These are phyloP conservation scores for Dothidotthia symphoricarpi DNA, from an alignment of 2,329 filamentous ascomycete species.

Conservation along the genomic window DNA sequence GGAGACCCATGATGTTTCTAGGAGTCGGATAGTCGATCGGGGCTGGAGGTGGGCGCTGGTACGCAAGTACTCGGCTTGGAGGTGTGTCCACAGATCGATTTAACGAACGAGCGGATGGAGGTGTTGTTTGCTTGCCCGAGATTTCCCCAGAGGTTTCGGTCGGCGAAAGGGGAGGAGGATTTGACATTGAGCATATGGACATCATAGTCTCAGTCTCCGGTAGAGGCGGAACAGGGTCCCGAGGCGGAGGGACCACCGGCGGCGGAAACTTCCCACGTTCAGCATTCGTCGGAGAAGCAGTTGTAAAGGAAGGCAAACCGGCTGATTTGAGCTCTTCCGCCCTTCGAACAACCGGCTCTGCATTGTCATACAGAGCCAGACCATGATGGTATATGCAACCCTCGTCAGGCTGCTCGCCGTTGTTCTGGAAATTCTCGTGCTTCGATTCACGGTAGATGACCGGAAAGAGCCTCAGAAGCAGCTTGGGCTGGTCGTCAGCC, in stretches of 20 bases:
- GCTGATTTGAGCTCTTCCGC: slow-evolving; percentile 39
- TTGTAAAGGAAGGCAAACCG: slow-evolving; percentile 40
- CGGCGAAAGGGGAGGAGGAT: slow-evolving; percentile 15
- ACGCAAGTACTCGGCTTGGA: slow-evolving; percentile 17
- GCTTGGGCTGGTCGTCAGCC: slow-evolving; percentile 39
- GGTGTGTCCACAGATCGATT: slow-evolving; percentile 15
- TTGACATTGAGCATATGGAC: slow-evolving; percentile 13
- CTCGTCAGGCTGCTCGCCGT: slow-evolving; percentile 46
- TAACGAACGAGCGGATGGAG: slow-evolving; percentile 21
- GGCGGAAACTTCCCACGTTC: slow-evolving; percentile 40
- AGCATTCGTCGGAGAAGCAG: slow-evolving; percentile 39
- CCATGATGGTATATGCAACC: slow-evolving; percentile 53
- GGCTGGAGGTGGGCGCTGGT: slow-evolving; percentile 30
- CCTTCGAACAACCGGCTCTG: slow-evolving; percentile 33
- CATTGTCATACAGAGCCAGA: slow-evolving; percentile 52
- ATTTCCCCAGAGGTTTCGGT: slow-evolving; percentile 16
- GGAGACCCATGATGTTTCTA: slow-evolving; percentile 23
- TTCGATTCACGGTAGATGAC: slow-evolving; percentile 54
- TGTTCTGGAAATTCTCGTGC: slow-evolving; percentile 44
- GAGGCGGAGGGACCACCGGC: slow-evolving; percentile 37
- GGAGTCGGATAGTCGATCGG: slow-evolving; percentile 29
- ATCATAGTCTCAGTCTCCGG: slow-evolving; percentile 19
- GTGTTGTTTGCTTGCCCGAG: slow-evolving; percentile 15
- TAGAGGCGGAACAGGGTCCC: slow-evolving; percentile 25
- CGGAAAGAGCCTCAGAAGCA: slow-evolving; percentile 54